A percentile compares a stretch with the other conserved stretches of the same genome.
These are phyloP conservation scores for Elongisporangium anandrum DNA, from an alignment of 352 stramenopile genomes.

Conservation along the genomic window DNA sequence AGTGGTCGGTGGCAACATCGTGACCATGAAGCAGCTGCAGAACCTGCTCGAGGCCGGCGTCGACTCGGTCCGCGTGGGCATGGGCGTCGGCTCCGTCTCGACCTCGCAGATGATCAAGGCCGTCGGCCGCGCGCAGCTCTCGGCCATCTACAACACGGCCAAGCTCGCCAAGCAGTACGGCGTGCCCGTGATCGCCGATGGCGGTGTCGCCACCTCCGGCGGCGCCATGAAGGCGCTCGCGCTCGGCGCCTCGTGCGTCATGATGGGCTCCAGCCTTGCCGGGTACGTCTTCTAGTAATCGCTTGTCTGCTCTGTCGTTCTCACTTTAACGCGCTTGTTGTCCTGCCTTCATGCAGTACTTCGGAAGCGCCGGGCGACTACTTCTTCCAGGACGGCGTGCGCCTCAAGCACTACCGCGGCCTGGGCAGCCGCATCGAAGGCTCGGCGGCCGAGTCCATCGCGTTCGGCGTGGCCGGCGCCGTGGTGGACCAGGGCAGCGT, in stretches of 20 bases:
- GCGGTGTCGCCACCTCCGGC: slow-evolving; percentile 95
- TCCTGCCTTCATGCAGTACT: slow-evolving; percentile 35
- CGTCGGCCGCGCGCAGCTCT: slow-evolving; percentile 96
- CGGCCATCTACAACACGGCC: slow-evolving; percentile 97
- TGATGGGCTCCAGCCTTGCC: slow-evolving; percentile 98
- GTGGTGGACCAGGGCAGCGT: slow-evolving; percentile 98
- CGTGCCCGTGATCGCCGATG: slow-evolving; percentile 97
- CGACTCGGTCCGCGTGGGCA: slow-evolving; percentile 98
- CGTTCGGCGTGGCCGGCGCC: slow-evolving; percentile 95
- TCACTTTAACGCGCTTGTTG: not conserved
- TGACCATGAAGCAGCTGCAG: slow-evolving; percentile 94
- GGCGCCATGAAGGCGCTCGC: slow-evolving; percentile 97
- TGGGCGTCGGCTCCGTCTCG: slow-evolving; percentile 99
- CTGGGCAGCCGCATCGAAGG: slow-evolving; percentile 95
- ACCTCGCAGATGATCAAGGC: slow-evolving; percentile 99
- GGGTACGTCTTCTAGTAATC: slow-evolving; percentile 13
- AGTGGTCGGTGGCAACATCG: slow-evolving; percentile 98
- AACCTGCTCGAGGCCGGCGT: slow-evolving; percentile 97
- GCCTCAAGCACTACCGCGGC: slow-evolving; percentile 98
- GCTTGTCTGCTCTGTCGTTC: slow-evolving; percentile 13
- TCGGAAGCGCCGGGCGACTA: slow-evolving; percentile 98
- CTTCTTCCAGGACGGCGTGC: slow-evolving; percentile 98
- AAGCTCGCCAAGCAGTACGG: slow-evolving; percentile 91
- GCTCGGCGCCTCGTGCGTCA: slow-evolving; percentile 95
- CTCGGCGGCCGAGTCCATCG: slow-evolving; percentile 75